Percentiles rank a stretch among this genome's conserved stretches.
Evolutionary conservation across 163 green algal genomes (phyloP).

Genomic region (Botryococcus braunii): DNA sequence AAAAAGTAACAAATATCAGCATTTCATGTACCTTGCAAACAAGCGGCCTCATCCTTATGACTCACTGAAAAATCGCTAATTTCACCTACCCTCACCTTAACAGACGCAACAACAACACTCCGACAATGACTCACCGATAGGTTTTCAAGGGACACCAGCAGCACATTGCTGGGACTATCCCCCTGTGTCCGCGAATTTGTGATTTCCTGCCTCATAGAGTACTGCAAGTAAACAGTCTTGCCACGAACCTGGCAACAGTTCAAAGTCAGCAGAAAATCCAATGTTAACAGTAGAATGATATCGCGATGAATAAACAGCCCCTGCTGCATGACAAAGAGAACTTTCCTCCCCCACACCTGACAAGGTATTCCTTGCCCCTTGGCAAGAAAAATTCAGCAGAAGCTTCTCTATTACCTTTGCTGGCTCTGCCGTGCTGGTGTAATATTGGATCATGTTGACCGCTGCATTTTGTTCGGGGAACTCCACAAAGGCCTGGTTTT

Average conservation of each 20-base stretch:
- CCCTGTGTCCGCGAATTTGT: slow-evolving; percentile 25
- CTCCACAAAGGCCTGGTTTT: slow-evolving; percentile 67
- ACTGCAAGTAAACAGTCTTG: slow-evolving; percentile 64
- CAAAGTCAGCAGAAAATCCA: background rate
- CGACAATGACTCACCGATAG: slow-evolving; percentile 20
- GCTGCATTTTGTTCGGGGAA: slow-evolving; percentile 39
- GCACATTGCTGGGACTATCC: slow-evolving; percentile 42
- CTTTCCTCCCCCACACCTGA: too few species aligned
- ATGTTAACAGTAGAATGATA: background rate
- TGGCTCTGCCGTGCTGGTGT: slow-evolving; percentile 34
- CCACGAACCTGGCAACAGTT: slow-evolving; percentile 30
- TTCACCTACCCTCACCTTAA: too few species aligned
- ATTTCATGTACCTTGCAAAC: too few species aligned
- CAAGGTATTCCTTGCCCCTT: too few species aligned
- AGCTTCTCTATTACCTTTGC: too few species aligned
- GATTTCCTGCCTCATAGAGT: slow-evolving; percentile 55
- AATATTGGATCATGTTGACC: slow-evolving; percentile 44
- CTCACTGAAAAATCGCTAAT: too few species aligned
- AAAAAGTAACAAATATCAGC: too few species aligned
- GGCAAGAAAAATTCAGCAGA: too few species aligned
- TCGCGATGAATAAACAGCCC: background rate
- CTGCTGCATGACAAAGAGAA: too few species aligned
- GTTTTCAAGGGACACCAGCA: slow-evolving; percentile 55
- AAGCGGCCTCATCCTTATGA: too few species aligned
- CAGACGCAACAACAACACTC: too few species aligned